Percentiles rank a stretch among this genome's conserved stretches.
Evolutionary conservation across 768 basidiomycete species (phyloP).

Genomic region (Roridomyces roridus): DNA sequence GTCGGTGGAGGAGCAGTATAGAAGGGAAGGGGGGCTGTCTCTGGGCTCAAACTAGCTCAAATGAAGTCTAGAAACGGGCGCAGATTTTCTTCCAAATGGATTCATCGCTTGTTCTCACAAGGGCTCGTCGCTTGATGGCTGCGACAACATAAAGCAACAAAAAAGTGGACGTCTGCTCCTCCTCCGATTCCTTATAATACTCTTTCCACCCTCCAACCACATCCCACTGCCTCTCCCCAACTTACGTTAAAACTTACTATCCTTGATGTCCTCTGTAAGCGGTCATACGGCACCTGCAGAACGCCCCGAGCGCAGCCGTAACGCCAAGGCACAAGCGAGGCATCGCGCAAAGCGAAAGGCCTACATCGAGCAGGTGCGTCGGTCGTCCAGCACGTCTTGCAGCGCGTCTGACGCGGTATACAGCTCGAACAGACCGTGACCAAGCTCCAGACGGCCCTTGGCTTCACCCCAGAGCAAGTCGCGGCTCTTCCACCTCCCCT

Average conservation of each 20-base stretch:
- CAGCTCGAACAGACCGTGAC: slow-evolving; percentile 88
- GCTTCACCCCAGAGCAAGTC: slow-evolving; percentile 77
- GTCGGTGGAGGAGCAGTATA: neutral
- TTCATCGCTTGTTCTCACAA: slow-evolving; percentile 23
- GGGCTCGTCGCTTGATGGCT: slow-evolving; percentile 20
- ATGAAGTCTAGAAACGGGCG: slow-evolving; percentile 20
- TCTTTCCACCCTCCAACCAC: slow-evolving; percentile 43
- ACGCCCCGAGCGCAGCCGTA: slow-evolving; percentile 84
- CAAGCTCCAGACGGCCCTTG: slow-evolving; percentile 78
- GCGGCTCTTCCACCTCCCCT: slow-evolving; percentile 74
- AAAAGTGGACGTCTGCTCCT: slow-evolving; percentile 19
- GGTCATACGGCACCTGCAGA: slow-evolving; percentile 62
- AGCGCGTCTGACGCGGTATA: slow-evolving; percentile 8
- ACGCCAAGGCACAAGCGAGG: slow-evolving; percentile 87
- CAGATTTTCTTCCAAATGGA: slow-evolving; percentile 13
- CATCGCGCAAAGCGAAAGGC: slow-evolving; percentile 93
- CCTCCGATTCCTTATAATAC: slow-evolving; percentile 28
- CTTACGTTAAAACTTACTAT: slow-evolving; percentile 48
- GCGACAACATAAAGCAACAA: slow-evolving; percentile 24
- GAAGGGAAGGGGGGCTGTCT: neutral
- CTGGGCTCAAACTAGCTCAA: slow-evolving; percentile 17
- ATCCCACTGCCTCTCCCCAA: slow-evolving; percentile 58
- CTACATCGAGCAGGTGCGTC: slow-evolving; percentile 84
- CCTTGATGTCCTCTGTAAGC: slow-evolving; percentile 65
- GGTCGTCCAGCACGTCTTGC: neutral